phyloP scores from a whole-genome alignment of 768 basidiomycete genomes.

The Psilocybe sp. region DNA sequence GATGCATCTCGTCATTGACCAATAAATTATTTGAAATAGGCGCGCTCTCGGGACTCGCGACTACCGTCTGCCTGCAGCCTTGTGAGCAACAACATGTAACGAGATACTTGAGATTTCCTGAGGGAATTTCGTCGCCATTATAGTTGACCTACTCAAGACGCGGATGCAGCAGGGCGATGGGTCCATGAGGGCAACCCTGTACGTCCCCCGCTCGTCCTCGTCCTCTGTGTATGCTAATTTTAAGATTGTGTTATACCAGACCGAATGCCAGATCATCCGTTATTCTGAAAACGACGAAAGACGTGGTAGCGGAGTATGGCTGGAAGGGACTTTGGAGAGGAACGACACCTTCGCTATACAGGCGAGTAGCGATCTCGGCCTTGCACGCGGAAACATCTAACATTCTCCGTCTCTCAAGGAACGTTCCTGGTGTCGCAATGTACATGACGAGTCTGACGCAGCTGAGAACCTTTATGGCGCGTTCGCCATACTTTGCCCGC shows the following conservation, averaged over 20 bases:
- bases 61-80: conserved; percentile 74
- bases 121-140: neutral
- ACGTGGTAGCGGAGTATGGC: conserved; percentile 65
- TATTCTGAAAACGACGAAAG: conserved; percentile 48
- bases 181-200: conserved; percentile 30
- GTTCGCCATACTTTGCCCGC: conserved; percentile 63
- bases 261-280: conserved; percentile 26
- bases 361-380: conserved; percentile 38
- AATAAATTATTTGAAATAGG: conserved; percentile 38
- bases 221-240: neutral
- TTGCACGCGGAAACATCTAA: neutral
- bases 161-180: conserved; percentile 81
- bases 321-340: conserved; percentile 83
- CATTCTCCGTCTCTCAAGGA: conserved; percentile 42
- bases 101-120: neutral
- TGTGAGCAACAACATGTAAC: conserved; percentile 39
- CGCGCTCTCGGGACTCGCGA: conserved; percentile 75
- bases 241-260: conserved; percentile 7
- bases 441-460: conserved; percentile 89
- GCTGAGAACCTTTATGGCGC: conserved; percentile 74
- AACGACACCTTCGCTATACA: conserved; percentile 72
- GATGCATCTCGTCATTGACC: no score
- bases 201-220: conserved; percentile 11
- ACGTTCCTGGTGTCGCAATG: conserved; percentile 89
- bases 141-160: conserved; percentile 92